Base-by-base conservation (phyloP, 192 early-diverging fungal species). In the Coemansia sp. region DNA sequence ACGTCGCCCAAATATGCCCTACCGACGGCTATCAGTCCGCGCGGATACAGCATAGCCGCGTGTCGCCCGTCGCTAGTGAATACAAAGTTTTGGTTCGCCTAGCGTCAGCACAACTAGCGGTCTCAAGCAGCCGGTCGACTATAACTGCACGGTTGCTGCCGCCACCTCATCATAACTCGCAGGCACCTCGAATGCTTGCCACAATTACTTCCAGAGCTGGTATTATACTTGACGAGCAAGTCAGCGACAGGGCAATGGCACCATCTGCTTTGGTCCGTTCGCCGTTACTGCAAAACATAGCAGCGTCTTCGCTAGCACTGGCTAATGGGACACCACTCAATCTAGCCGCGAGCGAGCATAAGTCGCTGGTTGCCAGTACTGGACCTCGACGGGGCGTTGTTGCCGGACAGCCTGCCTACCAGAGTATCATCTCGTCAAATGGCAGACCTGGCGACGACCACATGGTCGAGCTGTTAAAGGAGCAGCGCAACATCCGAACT, bases 401-500 rank as follows among this genome's bases (percentile, higher is more conserved):
- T 11, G 43, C 42, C 4, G 35, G 39, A 53, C 44, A 23, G 13
- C 63, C 35, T 38, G 55, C 7, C 19, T 55, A 49, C 38, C 59
- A 62, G 23, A 19, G 14, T 7, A 17, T 8, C 7, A 35, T 30
- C 9, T 35, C 57, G 53, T 46, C 21, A 13, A 17, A 4, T 19
- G 30, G 9, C 52, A 17, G 52, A 16, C 52, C 52, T 53, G 39
- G 39, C 33, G 43, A n/a, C 53, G 38, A 44, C 32, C 40, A 59
- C 30, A 82, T 82, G 49, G 38, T 49, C 2, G 74, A 76, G 65
- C 69, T 82, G 46, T 55, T 82, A 10, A 44, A 68, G n/a, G 80
- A 82, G 59, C 80, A 82, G 64, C 75, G 80, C 50, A 72, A 71
- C 17, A 82, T 82, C 17, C 80, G 80, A 30, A 21, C 58, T 14